phyloP scores from a whole-genome alignment of 2,329 filamentous ascomycete species.

The Chaetothyriales sp. region DNA sequence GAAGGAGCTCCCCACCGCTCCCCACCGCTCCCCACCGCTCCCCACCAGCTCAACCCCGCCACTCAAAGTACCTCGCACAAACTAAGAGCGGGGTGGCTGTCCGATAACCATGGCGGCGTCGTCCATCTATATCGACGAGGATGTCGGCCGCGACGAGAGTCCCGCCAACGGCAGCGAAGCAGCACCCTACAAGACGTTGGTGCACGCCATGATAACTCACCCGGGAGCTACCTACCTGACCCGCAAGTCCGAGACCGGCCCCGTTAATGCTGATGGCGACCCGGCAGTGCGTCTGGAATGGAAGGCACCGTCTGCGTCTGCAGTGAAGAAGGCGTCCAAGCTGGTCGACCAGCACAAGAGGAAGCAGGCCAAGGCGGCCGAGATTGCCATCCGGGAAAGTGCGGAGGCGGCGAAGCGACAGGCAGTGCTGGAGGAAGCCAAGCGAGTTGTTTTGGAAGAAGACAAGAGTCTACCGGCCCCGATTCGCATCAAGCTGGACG shows the following conservation, averaged over 20 bases:
- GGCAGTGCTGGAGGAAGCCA: constrained; percentile 63
- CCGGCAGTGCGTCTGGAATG: constrained; percentile 50
- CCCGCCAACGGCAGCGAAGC: constrained; percentile 52
- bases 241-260: constrained; percentile 50
- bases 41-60: too few species aligned
- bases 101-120: constrained; percentile 23
- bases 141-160: constrained; percentile 55
- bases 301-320: constrained; percentile 72
- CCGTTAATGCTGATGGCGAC: constrained; percentile 48
- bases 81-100: too few species aligned
- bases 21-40: too few species aligned
- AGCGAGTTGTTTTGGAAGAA: constrained; percentile 58
- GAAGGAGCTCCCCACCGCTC: too few species aligned
- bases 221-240: constrained; percentile 50
- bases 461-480: constrained; percentile 59
- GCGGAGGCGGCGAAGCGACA: constrained; percentile 57
- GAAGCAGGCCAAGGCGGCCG: constrained; percentile 65
- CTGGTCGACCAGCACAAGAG: constrained; percentile 63
- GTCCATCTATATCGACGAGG: constrained; percentile 64
- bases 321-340: constrained; percentile 68
- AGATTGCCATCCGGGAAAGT: constrained; percentile 54
- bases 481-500: constrained; percentile 58
- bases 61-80: too few species aligned
- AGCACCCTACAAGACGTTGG: constrained; percentile 67
- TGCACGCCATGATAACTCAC: constrained; percentile 61